phyloP scores from a whole-genome alignment of 2,329 filamentous ascomycete genomes.

The Trichoderma breve region DNA sequence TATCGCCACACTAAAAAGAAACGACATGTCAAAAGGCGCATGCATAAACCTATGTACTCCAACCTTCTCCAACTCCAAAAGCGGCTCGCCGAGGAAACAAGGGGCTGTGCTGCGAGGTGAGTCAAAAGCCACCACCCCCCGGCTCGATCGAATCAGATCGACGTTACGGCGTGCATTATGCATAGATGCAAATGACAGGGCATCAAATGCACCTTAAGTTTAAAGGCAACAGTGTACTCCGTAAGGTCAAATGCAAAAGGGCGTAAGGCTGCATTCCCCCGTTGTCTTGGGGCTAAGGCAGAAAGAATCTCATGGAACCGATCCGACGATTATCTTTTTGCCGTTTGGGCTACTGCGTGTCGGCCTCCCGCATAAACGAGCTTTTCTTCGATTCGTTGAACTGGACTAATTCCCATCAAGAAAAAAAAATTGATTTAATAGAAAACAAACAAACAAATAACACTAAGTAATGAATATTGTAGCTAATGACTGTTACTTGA shows the following conservation, averaged over 20 bases:
- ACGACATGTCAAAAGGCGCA: slow-evolving; percentile 1
- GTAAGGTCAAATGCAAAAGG: background rate
- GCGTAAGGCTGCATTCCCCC: slow-evolving; percentile 4
- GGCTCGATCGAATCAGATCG: background rate
- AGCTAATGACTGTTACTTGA: background rate
- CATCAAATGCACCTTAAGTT: background rate
- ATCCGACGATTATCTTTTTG: background rate
- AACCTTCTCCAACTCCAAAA: background rate
- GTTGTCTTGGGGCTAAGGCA: background rate
- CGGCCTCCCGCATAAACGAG: background rate
- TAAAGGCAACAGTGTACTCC: background rate
- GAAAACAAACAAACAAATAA: background rate
- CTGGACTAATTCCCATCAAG: background rate
- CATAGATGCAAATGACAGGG: background rate
- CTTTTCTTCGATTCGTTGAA: background rate
- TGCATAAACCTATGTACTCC: background rate
- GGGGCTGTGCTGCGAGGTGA: background rate
- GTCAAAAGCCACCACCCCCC: background rate
- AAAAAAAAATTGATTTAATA: background rate
- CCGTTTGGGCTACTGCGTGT: background rate
- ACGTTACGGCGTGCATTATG: background rate
- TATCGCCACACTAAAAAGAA: background rate
- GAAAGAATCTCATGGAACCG: background rate
- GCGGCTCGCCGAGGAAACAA: background rate
- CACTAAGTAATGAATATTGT: background rate